phyloP scores from a whole-genome alignment of 202 grass and related monocot species.

The Saccharum hybrid region DNA sequence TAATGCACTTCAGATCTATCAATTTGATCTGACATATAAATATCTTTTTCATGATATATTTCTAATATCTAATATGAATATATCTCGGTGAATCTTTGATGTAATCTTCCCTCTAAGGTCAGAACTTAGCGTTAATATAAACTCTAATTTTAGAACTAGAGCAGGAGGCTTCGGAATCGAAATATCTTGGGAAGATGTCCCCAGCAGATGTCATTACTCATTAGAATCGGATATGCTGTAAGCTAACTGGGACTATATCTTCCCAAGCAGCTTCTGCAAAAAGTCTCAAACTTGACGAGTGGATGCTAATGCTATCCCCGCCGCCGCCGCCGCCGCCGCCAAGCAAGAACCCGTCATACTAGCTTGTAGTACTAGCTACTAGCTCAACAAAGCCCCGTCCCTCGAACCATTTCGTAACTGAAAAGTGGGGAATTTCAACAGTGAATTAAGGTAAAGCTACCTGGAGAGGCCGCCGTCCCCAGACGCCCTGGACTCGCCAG shows the following conservation, averaged over 20 bases:
- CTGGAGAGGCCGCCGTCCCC: slow-evolving; percentile 55
- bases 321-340: too few relatives aligned
- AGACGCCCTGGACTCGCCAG: slow-evolving; percentile 49
- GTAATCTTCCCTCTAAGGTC: not conserved
- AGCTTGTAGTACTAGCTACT: not conserved
- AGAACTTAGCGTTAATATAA: not conserved
- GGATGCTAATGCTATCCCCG: not conserved
- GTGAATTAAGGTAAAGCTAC: slow-evolving; percentile 26
- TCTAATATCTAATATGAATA: not conserved
- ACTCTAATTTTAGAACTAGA: not conserved
- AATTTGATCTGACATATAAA: not conserved
- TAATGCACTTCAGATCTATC: slow-evolving; percentile 8
- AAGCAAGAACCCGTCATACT: not conserved
- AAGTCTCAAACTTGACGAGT: not conserved
- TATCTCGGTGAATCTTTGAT: slow-evolving; percentile 4
- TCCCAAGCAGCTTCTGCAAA: not conserved
- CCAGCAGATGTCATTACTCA: not conserved
- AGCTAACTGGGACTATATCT: not conserved
- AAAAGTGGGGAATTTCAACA: not conserved
- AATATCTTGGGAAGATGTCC: not conserved
- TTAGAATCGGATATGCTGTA: not conserved
- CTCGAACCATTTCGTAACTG: not conserved
- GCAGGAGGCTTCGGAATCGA: slow-evolving; percentile 13
- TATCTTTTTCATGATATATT: not conserved
- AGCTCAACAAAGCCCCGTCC: slow-evolving; percentile 27